Base-by-base conservation (phyloP, 1,284 basidiomycete species). In the Malassezia sympodialis region DNA sequence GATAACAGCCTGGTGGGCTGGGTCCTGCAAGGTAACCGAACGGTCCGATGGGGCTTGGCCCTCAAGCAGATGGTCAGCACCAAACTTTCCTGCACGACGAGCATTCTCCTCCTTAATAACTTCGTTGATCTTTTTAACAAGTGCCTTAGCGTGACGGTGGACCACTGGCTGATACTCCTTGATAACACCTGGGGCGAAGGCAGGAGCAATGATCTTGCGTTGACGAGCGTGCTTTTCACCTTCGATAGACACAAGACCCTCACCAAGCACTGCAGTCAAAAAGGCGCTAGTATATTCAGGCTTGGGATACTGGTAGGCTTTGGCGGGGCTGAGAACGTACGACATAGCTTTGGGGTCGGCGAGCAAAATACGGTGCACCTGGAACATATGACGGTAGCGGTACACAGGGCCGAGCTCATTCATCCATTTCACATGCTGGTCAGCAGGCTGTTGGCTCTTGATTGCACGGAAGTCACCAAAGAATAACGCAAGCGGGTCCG, bases 261-360 rank as follows among this genome's bases (percentile, higher is more conserved):
- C 58, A 12, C 72, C 72, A 2, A 74, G 55, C 11, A 62, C 59
- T n/a, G 57, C 57, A 19, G 62, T 60, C 17, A 72, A 47, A 31
- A 68, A 62, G 15, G 58, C 24, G 14, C 63, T 45, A 1, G 65
- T 61, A 17, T 58, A 52, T 11, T 58, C 43, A 0, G 69, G 68
- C 51, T 74, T 74, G 35, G 71, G 70, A 52, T 60, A 74, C 26
- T 61, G 57, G 58, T 74, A 74, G 15, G 62, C 62, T 30, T 65
- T 64, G 11, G 64, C 58, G 3, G 62, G 57, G 30, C 59, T 61
- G n/a, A 71, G 59, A 8, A 74, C 54, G 39, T 68, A 61, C 23
- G 66, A 32, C 57, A 72, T 63, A 3, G 67, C 69, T 34, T 62
- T 62, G 6, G 66, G 48, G 45, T 74, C 70, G 15, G 61, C 59